Conservation (phyloP, 2,329 filamentous ascomycete species). For the Penicillium occitanis region DNA sequence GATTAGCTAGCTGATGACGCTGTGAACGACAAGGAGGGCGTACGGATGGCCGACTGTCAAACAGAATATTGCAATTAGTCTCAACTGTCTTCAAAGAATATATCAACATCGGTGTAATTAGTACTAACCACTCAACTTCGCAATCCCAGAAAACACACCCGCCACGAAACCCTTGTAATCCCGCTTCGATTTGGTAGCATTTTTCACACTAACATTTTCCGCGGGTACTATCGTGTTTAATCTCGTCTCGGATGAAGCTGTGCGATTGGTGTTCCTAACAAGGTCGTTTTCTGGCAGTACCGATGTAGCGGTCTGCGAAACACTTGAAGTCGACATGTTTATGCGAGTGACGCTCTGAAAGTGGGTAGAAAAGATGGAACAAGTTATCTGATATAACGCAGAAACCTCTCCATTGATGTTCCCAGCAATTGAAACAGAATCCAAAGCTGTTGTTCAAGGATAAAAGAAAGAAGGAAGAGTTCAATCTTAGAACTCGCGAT, state of each 20-base stretch:
- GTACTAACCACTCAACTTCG: slow-evolving; percentile 75
- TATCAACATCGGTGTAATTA: no score
- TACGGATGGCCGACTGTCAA: slow-evolving; percentile 60
- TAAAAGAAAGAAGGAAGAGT: not conserved
- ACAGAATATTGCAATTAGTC: not conserved
- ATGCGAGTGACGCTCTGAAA: not conserved
- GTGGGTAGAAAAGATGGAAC: not conserved
- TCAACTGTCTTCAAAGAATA: no score
- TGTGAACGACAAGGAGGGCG: slow-evolving; percentile 26
- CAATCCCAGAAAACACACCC: slow-evolving; percentile 91
- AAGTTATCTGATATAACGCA: not conserved
- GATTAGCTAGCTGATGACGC: not conserved
- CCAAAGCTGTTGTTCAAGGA: not conserved
- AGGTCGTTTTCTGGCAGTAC: slow-evolving; percentile 5
- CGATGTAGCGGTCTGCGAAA: slow-evolving; percentile 13
- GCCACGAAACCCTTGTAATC: slow-evolving; percentile 97
- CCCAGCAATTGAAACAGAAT: not conserved
- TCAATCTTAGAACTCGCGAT: not conserved
- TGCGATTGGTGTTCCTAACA: not conserved
- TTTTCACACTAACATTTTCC: not conserved
- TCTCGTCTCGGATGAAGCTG: not conserved
- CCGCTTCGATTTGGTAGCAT: slow-evolving; percentile 28
- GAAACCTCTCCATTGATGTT: not conserved
- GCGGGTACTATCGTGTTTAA: not conserved
- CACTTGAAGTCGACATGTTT: slow-evolving; percentile 17